Base-by-base conservation (phyloP, 106 monocot species). In the Vanilla planifolia region DNA sequence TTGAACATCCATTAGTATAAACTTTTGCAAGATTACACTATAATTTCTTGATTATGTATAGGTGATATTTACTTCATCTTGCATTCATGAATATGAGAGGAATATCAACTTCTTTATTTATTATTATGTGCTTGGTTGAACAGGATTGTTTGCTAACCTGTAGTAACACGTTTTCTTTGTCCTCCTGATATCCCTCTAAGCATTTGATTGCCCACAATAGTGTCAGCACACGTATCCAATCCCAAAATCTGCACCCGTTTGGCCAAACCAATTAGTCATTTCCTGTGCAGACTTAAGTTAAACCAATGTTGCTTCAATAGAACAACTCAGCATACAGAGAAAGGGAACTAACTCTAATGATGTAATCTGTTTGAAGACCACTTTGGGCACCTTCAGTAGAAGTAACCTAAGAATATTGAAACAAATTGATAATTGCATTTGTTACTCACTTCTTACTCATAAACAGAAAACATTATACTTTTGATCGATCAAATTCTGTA, bases 101-200 rank as follows among this genome's bases (percentile, higher is more conserved):
- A n/a, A n/a, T n/a, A n/a, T n/a, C n/a, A n/a, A n/a, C n/a, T n/a
- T n/a, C n/a, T n/a, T n/a, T n/a, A n/a, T n/a, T n/a, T n/a, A n/a
- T n/a, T n/a, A n/a, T n/a, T n/a, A n/a, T n/a, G n/a, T n/a, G n/a
- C n/a, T n/a, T n/a, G n/a, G n/a, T n/a, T n/a, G n/a, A n/a, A n/a
- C n/a, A n/a, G n/a, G n/a, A n/a, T n/a, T n/a, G 23, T 8, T 25
- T 6, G 25, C 34, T 0, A 4, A 92, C 92, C 92, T 81, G 88
- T 88, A 14, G 92, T 92, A 20, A 92, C 42, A 72, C 92, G 80
- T 76, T 84, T 92, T 75, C 81, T 84, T 61, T 92, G 84, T 46
- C 92, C 92, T 45, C 92, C 92, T 33, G 92, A 92, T 64, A 92
- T 85, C 37, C 92, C 92, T 79, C 78, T 88, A 67, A 75, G 88